These are phyloP conservation scores for Hebeloma cylindrosporum DNA, from an alignment of 768 basidiomycete species.

Conservation along the genomic window DNA sequence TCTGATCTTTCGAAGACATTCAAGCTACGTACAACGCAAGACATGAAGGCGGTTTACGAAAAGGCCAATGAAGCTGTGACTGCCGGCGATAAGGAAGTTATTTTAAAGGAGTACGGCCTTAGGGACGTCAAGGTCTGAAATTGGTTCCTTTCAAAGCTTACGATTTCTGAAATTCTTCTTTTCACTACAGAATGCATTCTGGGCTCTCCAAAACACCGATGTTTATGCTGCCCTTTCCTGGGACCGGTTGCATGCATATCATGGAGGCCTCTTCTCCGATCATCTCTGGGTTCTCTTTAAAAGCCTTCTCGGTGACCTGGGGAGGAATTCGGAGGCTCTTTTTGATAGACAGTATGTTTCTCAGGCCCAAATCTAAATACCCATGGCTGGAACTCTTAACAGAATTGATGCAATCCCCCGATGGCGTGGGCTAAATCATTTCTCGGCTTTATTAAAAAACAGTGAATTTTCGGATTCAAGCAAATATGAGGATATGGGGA, in stretches of 20 bases:
- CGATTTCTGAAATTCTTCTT: not conserved
- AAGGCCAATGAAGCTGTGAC: constrained; percentile 13
- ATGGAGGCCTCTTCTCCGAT: constrained; percentile 30
- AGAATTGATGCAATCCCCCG: constrained; percentile 30
- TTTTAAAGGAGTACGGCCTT: constrained; percentile 21
- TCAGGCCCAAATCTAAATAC: not conserved
- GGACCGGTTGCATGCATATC: constrained; percentile 35
- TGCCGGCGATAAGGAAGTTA: constrained; percentile 15
- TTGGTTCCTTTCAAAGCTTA: not conserved
- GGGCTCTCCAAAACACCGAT: constrained; percentile 31
- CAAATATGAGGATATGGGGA: constrained; percentile 37
- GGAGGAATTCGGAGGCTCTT: constrained; percentile 14
- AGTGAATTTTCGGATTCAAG: constrained; percentile 33
- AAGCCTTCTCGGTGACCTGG: constrained; percentile 15
- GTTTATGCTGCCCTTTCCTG: constrained; percentile 35
- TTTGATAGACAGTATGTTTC: constrained; percentile 27
- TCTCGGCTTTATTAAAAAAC: constrained; percentile 20
- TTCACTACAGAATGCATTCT: constrained; percentile 36
- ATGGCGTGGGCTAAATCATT: constrained; percentile 37
- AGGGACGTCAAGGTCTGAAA: constrained; percentile 23
- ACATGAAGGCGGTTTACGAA: constrained; percentile 16
- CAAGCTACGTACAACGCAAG: constrained; percentile 14
- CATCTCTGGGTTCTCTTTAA: constrained; percentile 32
- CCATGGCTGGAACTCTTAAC: constrained; percentile 20
- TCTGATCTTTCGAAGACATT: constrained; percentile 20